These are phyloP conservation scores for Cicer arietinum DNA, from an alignment of 306 rosid species.

Conservation along the genomic window DNA sequence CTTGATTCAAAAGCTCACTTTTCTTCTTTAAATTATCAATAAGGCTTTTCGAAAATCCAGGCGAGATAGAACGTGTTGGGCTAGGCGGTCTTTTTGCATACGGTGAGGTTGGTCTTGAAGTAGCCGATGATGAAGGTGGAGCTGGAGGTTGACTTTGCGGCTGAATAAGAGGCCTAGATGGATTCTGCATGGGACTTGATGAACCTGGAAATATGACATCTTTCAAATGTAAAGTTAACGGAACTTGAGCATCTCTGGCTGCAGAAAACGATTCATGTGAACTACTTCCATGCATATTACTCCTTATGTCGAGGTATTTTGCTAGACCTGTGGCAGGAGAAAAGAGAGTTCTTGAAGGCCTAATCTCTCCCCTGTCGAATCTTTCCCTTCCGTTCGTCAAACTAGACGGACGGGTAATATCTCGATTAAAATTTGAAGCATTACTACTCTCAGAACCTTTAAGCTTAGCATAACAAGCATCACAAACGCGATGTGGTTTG, in stretches of 20 bases:
- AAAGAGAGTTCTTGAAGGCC: slow-evolving; percentile 65
- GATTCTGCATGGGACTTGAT: slow-evolving; percentile 61
- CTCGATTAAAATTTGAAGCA: slow-evolving; percentile 50
- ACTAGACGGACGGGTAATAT: slow-evolving; percentile 53
- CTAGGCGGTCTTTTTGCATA: slow-evolving; percentile 79
- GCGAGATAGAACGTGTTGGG: slow-evolving; percentile 74
- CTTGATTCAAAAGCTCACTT: slow-evolving; percentile 69
- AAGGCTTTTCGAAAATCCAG: slow-evolving; percentile 80
- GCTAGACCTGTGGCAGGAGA: slow-evolving; percentile 69
- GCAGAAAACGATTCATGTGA: slow-evolving; percentile 57
- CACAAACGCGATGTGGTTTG: slow-evolving; percentile 97
- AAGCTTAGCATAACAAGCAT: slow-evolving; percentile 79
- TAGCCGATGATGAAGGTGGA: slow-evolving; percentile 46
- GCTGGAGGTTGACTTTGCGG: slow-evolving; percentile 50
- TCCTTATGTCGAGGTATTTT: slow-evolving; percentile 65
- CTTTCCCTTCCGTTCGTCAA: slow-evolving; percentile 61
- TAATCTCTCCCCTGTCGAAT: slow-evolving; percentile 57
- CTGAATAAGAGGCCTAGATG: slow-evolving; percentile 48
- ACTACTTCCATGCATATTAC: slow-evolving; percentile 48
- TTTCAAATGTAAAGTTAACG: slow-evolving; percentile 62
- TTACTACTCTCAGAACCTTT: slow-evolving; percentile 61
- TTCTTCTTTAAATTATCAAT: slow-evolving; percentile 79
- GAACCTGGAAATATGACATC: slow-evolving; percentile 82
- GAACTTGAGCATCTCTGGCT: slow-evolving; percentile 69
- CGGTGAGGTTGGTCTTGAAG: slow-evolving; percentile 67